Conservation (phyloP, 1,284 basidiomycete genomes). For the Cerioporus squamosus region DNA sequence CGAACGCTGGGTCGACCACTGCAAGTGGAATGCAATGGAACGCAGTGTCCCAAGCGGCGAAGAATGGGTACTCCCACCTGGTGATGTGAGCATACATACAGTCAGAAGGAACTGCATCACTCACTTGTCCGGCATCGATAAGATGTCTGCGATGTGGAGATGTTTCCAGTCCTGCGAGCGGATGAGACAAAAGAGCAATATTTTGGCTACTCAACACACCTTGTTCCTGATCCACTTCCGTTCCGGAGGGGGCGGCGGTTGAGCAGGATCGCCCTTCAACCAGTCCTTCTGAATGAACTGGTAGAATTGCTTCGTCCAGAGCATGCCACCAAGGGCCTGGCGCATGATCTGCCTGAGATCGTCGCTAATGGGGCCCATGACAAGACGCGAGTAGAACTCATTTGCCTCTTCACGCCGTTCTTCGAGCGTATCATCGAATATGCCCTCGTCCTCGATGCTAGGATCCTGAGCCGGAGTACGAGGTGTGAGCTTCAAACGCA, state of each 20-base stretch:
- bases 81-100: neutral
- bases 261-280: slow-evolving; percentile 93
- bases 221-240: slow-evolving; percentile 87
- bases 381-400: slow-evolving; percentile 90
- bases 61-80: slow-evolving; percentile 98
- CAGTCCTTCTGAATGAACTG: slow-evolving; percentile 96
- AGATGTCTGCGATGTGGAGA: slow-evolving; percentile 92
- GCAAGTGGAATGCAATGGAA: slow-evolving; percentile 99
- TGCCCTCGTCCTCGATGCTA: slow-evolving; percentile 85
- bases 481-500: slow-evolving; percentile 92
- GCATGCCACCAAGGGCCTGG: slow-evolving; percentile 97
- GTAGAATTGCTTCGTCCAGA: slow-evolving; percentile 99
- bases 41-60: slow-evolving; percentile 94
- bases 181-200: too few relatives aligned
- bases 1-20: slow-evolving; percentile 92
- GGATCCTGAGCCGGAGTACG: slow-evolving; percentile 75
- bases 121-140: slow-evolving; percentile 98
- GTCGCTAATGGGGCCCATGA: slow-evolving; percentile 83
- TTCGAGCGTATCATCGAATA: slow-evolving; percentile 91
- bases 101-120: slow-evolving; percentile 22
- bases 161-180: slow-evolving; percentile 87
- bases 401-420: slow-evolving; percentile 91
- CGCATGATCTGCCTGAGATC: slow-evolving; percentile 97
- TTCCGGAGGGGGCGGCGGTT: slow-evolving; percentile 92
- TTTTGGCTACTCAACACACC: slow-evolving; percentile 47